These are phyloP conservation scores for Neonectria hederae DNA, from an alignment of 2,329 filamentous ascomycete genomes.

Conservation along the genomic window DNA sequence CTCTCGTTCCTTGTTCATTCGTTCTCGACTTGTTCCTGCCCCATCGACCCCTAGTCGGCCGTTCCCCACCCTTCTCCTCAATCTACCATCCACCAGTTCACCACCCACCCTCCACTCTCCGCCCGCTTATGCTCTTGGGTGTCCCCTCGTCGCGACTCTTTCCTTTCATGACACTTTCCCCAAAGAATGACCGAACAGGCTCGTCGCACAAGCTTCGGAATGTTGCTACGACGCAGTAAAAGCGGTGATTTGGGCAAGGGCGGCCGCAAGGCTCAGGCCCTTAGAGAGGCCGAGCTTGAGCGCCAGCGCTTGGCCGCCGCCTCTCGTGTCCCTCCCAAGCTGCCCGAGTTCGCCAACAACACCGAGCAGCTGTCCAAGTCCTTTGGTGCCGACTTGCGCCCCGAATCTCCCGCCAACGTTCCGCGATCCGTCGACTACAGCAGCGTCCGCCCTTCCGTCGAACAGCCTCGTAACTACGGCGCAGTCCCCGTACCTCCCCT, in stretches of 20 bases:
- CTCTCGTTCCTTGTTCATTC: constrained; percentile 10
- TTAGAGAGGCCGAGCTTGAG: constrained; percentile 60
- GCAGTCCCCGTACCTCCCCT: constrained; percentile 65
- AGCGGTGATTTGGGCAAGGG: constrained; percentile 71
- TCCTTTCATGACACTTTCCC: constrained; percentile 39
- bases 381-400: constrained; percentile 64
- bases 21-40: constrained; percentile 25
- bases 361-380: constrained; percentile 57
- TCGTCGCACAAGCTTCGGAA: constrained; percentile 59
- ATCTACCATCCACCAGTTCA: constrained; percentile 22
- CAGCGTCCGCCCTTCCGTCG: constrained; percentile 62
- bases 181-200: constrained; percentile 46
- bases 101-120: constrained; percentile 36
- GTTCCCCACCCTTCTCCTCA: constrained; percentile 34
- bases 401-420: constrained; percentile 69
- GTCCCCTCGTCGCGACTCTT: constrained; percentile 33
- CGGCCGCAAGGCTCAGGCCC: constrained; percentile 67
- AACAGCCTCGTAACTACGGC: constrained; percentile 53
- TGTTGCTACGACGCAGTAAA: constrained; percentile 74
- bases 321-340: constrained; percentile 59
- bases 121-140: constrained; percentile 33
- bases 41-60: constrained; percentile 22
- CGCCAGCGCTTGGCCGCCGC: constrained; percentile 60
- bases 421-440: constrained; percentile 57
- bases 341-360: constrained; percentile 62